phyloP scores from a whole-genome alignment of 1,139 yeast genomes.

The Geotrichum histeridarum region DNA sequence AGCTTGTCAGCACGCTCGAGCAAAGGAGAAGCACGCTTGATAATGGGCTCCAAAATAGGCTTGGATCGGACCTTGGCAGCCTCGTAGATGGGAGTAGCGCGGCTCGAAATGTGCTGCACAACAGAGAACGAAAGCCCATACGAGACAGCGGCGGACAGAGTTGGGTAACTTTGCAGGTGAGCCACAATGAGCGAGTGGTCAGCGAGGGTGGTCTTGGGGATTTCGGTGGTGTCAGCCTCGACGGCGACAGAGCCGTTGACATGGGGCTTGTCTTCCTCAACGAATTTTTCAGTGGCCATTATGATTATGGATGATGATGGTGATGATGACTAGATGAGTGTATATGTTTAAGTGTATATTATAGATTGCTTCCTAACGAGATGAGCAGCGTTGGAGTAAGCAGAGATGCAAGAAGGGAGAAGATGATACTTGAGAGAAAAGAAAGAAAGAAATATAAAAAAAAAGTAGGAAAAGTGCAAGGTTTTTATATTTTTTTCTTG shows the following conservation, averaged over 20 bases:
- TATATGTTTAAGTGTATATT: neutral
- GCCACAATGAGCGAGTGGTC: conserved; percentile 34
- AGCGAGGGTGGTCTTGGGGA: neutral
- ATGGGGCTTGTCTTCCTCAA: conserved; percentile 1
- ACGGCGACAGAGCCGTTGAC: conserved; percentile 10
- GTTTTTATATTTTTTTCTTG: neutral
- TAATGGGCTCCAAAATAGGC: conserved; percentile 35
- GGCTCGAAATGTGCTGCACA: conserved; percentile 53
- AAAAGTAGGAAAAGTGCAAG: neutral
- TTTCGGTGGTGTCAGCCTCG: neutral
- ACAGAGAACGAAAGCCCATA: conserved; percentile 55
- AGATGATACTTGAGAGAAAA: neutral
- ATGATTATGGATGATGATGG: too few relatives aligned
- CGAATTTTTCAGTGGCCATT: conserved; percentile 3
- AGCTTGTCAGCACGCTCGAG: conserved; percentile 34
- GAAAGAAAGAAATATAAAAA: neutral
- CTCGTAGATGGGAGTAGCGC: conserved; percentile 53
- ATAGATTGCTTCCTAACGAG: conserved; percentile 13
- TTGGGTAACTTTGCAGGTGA: conserved; percentile 50
- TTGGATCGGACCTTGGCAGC: conserved; percentile 35
- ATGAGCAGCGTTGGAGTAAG: conserved; percentile 15
- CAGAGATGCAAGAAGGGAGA: neutral
- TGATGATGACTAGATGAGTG: neutral
- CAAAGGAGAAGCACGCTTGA: conserved; percentile 34
- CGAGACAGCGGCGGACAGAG: conserved; percentile 56